Conservation (phyloP, 108 stramenopile species). For the Skeletonema marinoi region DNA sequence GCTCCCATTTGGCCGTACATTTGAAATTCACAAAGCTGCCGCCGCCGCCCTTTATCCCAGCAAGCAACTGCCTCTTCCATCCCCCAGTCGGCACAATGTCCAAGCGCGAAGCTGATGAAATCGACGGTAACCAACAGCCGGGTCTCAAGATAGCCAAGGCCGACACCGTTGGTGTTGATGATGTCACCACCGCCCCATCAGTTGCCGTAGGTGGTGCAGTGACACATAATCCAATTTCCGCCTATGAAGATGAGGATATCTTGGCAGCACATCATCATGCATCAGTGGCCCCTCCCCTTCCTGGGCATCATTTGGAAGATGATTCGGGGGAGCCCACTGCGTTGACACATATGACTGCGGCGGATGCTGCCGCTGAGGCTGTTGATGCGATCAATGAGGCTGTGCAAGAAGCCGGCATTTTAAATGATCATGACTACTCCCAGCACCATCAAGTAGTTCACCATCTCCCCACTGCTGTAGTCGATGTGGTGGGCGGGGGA, state of each 20-base stretch:
- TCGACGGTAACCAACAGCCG: not conserved
- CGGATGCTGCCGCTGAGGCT: not conserved
- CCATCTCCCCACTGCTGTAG: not conserved
- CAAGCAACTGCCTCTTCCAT: no score
- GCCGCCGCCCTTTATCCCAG: no score
- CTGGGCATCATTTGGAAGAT: not conserved
- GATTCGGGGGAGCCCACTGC: not conserved
- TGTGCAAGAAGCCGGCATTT: not conserved
- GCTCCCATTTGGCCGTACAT: not conserved
- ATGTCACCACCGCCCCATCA: not conserved
- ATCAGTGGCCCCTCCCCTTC: not conserved
- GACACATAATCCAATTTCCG: conserved; percentile 2
- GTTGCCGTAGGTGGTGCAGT: not conserved
- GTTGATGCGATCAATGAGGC: not conserved
- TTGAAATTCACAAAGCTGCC: not conserved
- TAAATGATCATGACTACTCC: not conserved
- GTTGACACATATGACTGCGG: not conserved
- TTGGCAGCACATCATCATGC: not conserved
- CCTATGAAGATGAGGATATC: not conserved
- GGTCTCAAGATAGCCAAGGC: not conserved
- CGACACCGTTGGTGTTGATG: not conserved
- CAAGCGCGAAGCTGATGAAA: not conserved
- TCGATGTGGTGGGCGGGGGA: not conserved
- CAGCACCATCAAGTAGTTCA: not conserved
- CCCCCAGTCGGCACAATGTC: not conserved